Evolutionary conservation across 108 stramenopile species (phyloP).

Genomic region (Skeletonema marinoi): DNA sequence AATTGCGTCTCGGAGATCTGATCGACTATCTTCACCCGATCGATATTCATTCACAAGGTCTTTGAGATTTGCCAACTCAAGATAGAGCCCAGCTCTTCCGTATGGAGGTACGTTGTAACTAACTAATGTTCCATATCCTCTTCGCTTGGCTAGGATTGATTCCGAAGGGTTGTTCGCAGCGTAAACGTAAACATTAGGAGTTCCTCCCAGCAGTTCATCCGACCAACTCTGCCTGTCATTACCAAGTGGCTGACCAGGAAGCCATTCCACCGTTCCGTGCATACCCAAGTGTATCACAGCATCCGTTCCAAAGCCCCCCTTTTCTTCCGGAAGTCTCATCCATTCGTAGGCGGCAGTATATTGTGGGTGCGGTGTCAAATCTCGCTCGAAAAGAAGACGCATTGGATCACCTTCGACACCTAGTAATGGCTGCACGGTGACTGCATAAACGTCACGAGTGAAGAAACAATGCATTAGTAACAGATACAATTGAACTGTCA

Average conservation of each 20-base stretch:
- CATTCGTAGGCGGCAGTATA: conserved; percentile 84
- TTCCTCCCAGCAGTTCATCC: conserved; percentile 68
- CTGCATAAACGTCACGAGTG: no score
- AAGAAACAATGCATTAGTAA: no score
- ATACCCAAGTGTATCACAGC: conserved; percentile 89
- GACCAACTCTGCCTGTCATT: conserved; percentile 82
- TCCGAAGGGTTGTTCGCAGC: conserved; percentile 89
- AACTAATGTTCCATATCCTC: conserved; percentile 85
- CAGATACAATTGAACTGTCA: no score
- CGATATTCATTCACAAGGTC: conserved; percentile 82
- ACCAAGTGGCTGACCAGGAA: conserved; percentile 82
- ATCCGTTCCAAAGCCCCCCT: conserved; percentile 57
- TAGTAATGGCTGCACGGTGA: conserved; percentile 83
- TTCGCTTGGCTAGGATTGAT: conserved; percentile 86
- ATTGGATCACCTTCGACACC: conserved; percentile 92
- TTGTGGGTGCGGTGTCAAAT: conserved; percentile 89
- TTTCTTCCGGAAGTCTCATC: conserved; percentile 52
- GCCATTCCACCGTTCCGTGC: conserved; percentile 80
- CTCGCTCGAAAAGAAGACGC: conserved; percentile 83
- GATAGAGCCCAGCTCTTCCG: conserved; percentile 80
- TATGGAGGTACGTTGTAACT: conserved; percentile 90
- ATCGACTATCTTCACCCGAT: conserved; percentile 30
- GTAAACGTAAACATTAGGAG: conserved; percentile 87
- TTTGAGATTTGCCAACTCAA: conserved; percentile 80
- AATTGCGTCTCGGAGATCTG: conserved; percentile 58